Evolutionary conservation across 2,329 filamentous ascomycete genomes (phyloP).

Genomic region (Seiridium cupressi): DNA sequence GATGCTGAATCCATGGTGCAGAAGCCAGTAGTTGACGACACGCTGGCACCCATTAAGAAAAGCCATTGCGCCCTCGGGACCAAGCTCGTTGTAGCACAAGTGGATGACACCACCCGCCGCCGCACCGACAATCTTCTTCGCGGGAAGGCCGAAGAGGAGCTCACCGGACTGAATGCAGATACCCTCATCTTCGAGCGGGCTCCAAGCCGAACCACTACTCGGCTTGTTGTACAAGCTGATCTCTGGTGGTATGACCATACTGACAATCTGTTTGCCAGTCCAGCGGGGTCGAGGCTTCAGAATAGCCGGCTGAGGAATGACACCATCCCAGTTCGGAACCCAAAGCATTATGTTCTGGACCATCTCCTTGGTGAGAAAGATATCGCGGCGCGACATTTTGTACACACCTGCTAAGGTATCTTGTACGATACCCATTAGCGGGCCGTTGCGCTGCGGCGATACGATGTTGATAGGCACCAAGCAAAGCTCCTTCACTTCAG

Average conservation of each 20-base stretch:
- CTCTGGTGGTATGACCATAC: conserved; percentile 83
- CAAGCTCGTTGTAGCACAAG: conserved; percentile 93
- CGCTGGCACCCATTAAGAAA: conserved; percentile 97
- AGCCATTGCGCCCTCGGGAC: conserved; percentile 78
- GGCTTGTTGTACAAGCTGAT: conserved; percentile 76
- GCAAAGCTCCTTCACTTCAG: conserved; percentile 90
- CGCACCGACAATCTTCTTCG: conserved; percentile 93
- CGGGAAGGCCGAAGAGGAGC: conserved; percentile 84
- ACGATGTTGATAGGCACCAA: conserved; percentile 99
- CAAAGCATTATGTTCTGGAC: conserved; percentile 98
- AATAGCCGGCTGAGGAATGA: conserved; percentile 91
- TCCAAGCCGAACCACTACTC: conserved; percentile 48
- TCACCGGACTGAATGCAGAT: conserved; percentile 83
- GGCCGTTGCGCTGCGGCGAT: conserved; percentile 93
- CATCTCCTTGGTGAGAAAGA: conserved; percentile 84
- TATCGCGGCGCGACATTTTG: conserved; percentile 92
- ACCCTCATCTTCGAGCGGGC: conserved; percentile 71
- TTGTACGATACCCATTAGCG: conserved; percentile 99
- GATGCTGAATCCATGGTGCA: conserved; percentile 96
- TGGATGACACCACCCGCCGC: conserved; percentile 89
- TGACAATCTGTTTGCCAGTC: conserved; percentile 98
- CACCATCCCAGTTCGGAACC: conserved; percentile 96
- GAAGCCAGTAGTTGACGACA: conserved; percentile 94
- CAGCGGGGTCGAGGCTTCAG: conserved; percentile 88
- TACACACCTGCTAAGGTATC: conserved; percentile 95